Evolutionary conservation across 1,284 basidiomycete genomes (phyloP).

Genomic region (Takashimella koratensis): DNA sequence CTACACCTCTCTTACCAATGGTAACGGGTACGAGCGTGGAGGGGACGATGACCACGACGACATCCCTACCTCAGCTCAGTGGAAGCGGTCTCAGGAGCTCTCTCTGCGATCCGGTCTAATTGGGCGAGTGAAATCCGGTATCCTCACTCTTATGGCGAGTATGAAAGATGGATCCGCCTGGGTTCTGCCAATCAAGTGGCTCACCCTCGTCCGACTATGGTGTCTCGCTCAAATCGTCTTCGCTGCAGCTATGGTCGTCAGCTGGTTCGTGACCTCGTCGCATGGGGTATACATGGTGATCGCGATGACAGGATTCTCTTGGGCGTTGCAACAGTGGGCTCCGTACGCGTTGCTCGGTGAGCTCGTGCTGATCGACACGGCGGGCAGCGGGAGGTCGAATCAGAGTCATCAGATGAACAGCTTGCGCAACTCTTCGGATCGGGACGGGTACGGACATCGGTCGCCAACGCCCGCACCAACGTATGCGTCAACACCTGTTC

Average conservation of each 20-base stretch:
- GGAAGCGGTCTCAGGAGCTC: constrained; percentile 25
- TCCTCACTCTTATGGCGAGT: constrained; percentile 15
- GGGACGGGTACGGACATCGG: constrained; percentile 5
- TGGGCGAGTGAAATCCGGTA: neutral
- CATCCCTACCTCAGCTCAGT: constrained; percentile 25
- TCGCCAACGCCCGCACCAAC: neutral
- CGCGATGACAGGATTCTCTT: constrained; percentile 52
- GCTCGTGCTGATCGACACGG: constrained; percentile 44
- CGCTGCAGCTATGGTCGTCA: constrained; percentile 46
- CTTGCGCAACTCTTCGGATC: constrained; percentile 11
- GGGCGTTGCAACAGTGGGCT: constrained; percentile 51
- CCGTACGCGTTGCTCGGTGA: constrained; percentile 42
- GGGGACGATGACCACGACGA: constrained; percentile 1
- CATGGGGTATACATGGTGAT: constrained; percentile 51
- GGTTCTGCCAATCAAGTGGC: constrained; percentile 38
- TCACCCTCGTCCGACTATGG: constrained; percentile 46
- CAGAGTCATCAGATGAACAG: constrained; percentile 8
- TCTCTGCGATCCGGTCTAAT: neutral
- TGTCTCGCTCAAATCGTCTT: constrained; percentile 42
- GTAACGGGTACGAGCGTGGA: neutral
- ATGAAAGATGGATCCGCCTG: constrained; percentile 23
- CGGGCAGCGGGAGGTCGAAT: constrained; percentile 10
- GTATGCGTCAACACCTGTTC: neutral
- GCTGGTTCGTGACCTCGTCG: constrained; percentile 48
- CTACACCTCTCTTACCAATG: constrained; percentile 13